Percentiles rank a stretch among this genome's conserved stretches.
Evolutionary conservation across 176 grass and related monocot species (phyloP).

Genomic region (Bromus sterilis): DNA sequence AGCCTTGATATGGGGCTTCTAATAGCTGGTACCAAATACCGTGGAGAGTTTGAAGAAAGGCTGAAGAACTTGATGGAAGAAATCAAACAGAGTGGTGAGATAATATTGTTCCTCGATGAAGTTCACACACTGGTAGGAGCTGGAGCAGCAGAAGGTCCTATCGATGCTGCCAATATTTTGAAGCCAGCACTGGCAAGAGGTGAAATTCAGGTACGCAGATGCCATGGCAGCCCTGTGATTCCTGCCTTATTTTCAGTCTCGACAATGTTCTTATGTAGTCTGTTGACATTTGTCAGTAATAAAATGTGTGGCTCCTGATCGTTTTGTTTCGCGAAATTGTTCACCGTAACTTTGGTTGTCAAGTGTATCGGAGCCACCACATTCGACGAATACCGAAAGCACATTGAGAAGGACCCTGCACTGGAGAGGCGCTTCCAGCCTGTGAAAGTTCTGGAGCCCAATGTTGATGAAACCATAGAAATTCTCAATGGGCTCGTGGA

Average conservation of each 20-base stretch:
- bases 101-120: slow-evolving; percentile 92
- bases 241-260: too few species aligned
- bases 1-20: slow-evolving; percentile 82
- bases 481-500: slow-evolving; percentile 70
- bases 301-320: background rate
- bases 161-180: slow-evolving; percentile 90
- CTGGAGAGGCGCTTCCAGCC: slow-evolving; percentile 91
- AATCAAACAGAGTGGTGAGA: slow-evolving; percentile 81
- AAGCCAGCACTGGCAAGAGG: slow-evolving; percentile 89
- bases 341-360: background rate
- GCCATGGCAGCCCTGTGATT: too few species aligned
- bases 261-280: too few species aligned
- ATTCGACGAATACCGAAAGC: slow-evolving; percentile 83
- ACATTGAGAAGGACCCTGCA: slow-evolving; percentile 90
- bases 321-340: background rate
- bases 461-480: slow-evolving; percentile 82
- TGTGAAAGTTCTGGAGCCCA: slow-evolving; percentile 80
- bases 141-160: slow-evolving; percentile 81
- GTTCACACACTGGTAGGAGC: slow-evolving; percentile 91
- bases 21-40: slow-evolving; percentile 85
- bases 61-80: slow-evolving; percentile 96
- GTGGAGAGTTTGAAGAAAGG: slow-evolving; percentile 95
- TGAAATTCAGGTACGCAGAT: slow-evolving; percentile 91
- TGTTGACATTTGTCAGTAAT: background rate
- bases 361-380: slow-evolving; percentile 96